phyloP scores from a whole-genome alignment of 1,139 yeast genomes.

The Sugiyamaella neomexicana region DNA sequence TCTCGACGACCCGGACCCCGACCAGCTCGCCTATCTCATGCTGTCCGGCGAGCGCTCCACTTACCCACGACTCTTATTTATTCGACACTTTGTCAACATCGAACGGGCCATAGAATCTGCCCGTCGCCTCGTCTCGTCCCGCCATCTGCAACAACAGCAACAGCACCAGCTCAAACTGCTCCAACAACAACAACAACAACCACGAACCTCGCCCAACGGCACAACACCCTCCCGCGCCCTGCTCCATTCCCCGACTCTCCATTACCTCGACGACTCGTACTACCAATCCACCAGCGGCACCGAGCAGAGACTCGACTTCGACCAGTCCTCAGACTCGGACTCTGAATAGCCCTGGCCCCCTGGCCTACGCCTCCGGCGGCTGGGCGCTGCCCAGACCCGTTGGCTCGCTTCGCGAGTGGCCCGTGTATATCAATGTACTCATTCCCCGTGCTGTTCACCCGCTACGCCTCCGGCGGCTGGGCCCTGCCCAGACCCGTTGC shows the following conservation, averaged over 20 bases:
- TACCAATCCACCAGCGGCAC: constrained; percentile 11
- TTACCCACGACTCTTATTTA: constrained; percentile 65
- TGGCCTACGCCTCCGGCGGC: background rate
- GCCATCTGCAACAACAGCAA: background rate
- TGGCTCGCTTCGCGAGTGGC: background rate
- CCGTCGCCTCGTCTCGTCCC: constrained; percentile 18
- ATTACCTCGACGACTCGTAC: constrained; percentile 1
- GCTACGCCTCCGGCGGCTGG: no score
- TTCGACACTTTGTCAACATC: constrained; percentile 60
- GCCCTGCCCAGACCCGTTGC: no score
- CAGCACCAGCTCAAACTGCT: background rate
- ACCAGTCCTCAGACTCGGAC: constrained; percentile 10
- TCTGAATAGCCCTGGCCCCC: background rate
- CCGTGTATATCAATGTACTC: no score
- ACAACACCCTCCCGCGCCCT: background rate
- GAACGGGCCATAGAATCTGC: constrained; percentile 60
- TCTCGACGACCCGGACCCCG: constrained; percentile 66
- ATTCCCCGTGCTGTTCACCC: no score
- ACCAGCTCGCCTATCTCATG: constrained; percentile 56
- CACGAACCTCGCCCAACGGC: background rate
- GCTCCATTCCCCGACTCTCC: background rate
- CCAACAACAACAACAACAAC: background rate
- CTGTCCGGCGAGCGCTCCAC: constrained; percentile 64
- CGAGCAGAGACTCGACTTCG: background rate
- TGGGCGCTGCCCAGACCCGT: background rate